Percentiles rank a stretch among this genome's conserved stretches.
Conservation (phyloP, 176 grass and related monocot species). For the Eleusine coracana region DNA sequence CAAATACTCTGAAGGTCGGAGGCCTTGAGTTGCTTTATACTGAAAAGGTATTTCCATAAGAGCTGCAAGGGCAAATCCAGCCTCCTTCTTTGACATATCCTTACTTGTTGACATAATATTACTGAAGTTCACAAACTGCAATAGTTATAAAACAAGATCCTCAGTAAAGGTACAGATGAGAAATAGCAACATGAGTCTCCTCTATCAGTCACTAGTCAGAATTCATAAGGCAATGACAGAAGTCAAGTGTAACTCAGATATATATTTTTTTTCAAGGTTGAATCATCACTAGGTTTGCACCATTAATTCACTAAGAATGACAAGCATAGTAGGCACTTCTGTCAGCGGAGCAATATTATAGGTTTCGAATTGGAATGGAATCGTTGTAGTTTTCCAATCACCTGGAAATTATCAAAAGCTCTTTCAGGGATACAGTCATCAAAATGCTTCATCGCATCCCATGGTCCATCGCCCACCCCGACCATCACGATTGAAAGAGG, state of each 20-base stretch:
- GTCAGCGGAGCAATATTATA: not conserved
- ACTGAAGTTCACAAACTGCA: conserved; percentile 97
- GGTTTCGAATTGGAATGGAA: not conserved
- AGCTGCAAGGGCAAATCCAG: conserved; percentile 84
- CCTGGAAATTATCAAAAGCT: conserved; percentile 98
- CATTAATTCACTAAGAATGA: conserved; percentile 9
- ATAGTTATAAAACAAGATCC: conserved; percentile 21
- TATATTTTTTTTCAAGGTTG: not conserved
- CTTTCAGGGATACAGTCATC: conserved; percentile 93
- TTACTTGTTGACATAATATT: conserved; percentile 78
- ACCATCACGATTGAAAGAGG: conserved; percentile 99
- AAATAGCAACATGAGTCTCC: conserved; percentile 16
- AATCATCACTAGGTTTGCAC: not conserved
- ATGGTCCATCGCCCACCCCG: conserved; percentile 95
- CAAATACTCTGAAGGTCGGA: conserved; percentile 58
- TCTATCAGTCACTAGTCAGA: not conserved
- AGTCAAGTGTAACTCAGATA: not conserved
- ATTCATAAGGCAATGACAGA: conserved; percentile 28
- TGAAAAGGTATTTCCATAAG: conserved; percentile 98
- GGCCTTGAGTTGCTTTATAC: conserved; percentile 84
- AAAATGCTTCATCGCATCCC: conserved; percentile 91
- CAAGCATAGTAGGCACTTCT: not conserved
- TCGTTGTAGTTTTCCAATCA: conserved; percentile 38
- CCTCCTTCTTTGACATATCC: conserved; percentile 82
- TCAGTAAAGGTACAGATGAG: not conserved